A percentile compares a stretch with the other conserved stretches of the same genome.
These are phyloP conservation scores for Jimgerdemannia flammicorona DNA, from an alignment of 192 early-diverging fungal species.

Conservation along the genomic window DNA sequence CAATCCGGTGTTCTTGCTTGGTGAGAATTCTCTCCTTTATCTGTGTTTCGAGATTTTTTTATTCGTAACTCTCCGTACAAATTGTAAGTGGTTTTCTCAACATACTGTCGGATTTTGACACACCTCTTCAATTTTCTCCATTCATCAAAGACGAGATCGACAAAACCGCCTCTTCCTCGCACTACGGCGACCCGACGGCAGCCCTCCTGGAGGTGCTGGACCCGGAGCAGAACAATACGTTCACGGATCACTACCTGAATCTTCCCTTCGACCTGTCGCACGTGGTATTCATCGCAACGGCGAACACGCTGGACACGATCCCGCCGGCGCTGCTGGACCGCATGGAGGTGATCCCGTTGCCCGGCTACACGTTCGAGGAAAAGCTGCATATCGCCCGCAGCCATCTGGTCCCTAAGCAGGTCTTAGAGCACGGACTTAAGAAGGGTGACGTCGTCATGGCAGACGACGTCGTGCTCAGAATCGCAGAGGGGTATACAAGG, in stretches of 20 bases:
- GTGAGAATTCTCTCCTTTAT: constrained; percentile 22
- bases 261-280: constrained; percentile 58
- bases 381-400: constrained; percentile 73
- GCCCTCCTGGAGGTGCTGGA: constrained; percentile 85
- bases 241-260: constrained; percentile 81
- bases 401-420: constrained; percentile 76
- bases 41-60: background rate
- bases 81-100: background rate
- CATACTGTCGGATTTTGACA: too few relatives aligned
- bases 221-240: constrained; percentile 81
- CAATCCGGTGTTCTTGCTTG: constrained; percentile 78
- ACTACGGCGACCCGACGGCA: constrained; percentile 73
- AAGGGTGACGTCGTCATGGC: constrained; percentile 42
- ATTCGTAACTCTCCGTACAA: background rate
- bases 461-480: constrained; percentile 50
- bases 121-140: too few relatives aligned
- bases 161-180: constrained; percentile 62
- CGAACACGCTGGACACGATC: constrained; percentile 75
- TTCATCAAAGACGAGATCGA: constrained; percentile 69
- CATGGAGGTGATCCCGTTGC: constrained; percentile 76
- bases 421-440: constrained; percentile 56
- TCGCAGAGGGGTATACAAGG: constrained; percentile 71
- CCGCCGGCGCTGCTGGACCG: constrained; percentile 76
- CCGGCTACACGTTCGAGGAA: constrained; percentile 82
- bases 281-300: constrained; percentile 83